Evolutionary conservation across 2,329 filamentous ascomycete genomes (phyloP), one percentile per base, ranked within the genome.

Genomic region (Claviceps africana): DNA sequence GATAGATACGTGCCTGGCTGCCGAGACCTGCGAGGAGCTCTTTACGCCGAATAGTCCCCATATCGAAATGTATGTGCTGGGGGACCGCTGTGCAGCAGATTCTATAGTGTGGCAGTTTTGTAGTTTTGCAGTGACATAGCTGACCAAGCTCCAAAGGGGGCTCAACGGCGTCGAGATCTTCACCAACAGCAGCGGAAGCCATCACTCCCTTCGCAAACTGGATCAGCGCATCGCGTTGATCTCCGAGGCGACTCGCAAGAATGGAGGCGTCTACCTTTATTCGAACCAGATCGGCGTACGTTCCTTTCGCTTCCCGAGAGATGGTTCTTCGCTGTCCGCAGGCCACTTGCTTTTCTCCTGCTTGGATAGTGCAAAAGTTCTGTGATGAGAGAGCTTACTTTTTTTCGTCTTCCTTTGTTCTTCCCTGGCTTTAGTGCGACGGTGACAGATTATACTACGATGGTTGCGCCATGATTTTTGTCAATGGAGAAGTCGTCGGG

Each of bases 401-500:
- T 30, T 31, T 5, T 42, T n/a, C 6, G 37, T 21, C n/a, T 19
- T 42, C 31, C 13, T 33, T 33, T 33, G n/a, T n/a, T n/a, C 10
- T 11, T 33, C 10, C 10, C 15, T 19, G 39, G 28, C 21, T 35
- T 19, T 39, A 46, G 35, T 52, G 51, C 28, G 35, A 47, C 19
- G 40, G 40, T 51, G 47, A 46, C 43, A 51, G 39, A 25, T 25
- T 50, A 22, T 49, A 54, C 19, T 51, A 50, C 30, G 52, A 56
- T 17, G 54, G 54, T 6, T 48, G 50, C 52, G 73, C 77, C 10
- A 78, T 85, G 70, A 81, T 85, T 53, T 70, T 83, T 11, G 69
- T 78, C 56, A 85, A 84, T 54, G 82, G 81, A 10, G 72, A 77
- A 25, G 75, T 84, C 21, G 68, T 85, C 1, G 81, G 76, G 1